A percentile compares a stretch with the other conserved stretches of the same genome.
Evolutionary conservation across 2,329 filamentous ascomycete genomes (phyloP).

Genomic region (Aureobasidium melanogenum): DNA sequence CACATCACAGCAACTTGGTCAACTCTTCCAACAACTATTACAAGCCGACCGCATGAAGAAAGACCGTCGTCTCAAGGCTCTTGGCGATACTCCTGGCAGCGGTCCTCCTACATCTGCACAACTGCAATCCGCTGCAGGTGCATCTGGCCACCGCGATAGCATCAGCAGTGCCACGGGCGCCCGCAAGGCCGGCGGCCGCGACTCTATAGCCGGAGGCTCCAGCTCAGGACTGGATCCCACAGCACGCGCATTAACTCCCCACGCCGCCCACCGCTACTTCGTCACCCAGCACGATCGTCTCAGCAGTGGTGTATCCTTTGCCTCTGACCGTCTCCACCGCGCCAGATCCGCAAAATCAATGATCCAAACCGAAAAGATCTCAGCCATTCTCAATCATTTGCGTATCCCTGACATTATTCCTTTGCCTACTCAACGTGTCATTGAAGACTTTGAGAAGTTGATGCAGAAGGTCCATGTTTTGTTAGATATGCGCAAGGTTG

Average conservation of each 20-base stretch:
- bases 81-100: constrained; percentile 13
- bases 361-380: constrained; percentile 67
- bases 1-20: constrained; percentile 68
- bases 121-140: constrained; percentile 14
- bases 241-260: constrained; percentile 57
- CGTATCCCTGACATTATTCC: constrained; percentile 61
- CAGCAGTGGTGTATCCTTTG: constrained; percentile 79
- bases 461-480: constrained; percentile 59
- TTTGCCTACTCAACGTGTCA: constrained; percentile 66
- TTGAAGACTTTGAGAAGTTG: constrained; percentile 61
- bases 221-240: constrained; percentile 17
- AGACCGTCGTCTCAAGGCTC: constrained; percentile 44
- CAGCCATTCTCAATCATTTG: constrained; percentile 61
- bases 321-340: constrained; percentile 73
- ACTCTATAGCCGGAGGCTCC: constrained; percentile 32
- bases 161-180: constrained; percentile 22
- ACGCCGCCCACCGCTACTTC: constrained; percentile 72
- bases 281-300: constrained; percentile 68
- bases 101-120: constrained; percentile 18
- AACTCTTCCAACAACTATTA: constrained; percentile 73
- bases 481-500: constrained; percentile 64
- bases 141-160: constrained; percentile 35
- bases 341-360: constrained; percentile 68
- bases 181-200: constrained; percentile 29
- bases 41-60: constrained; percentile 84